These are phyloP conservation scores for Anthracocystis setariae DNA, from an alignment of 1,284 basidiomycete species.

Conservation along the genomic window DNA sequence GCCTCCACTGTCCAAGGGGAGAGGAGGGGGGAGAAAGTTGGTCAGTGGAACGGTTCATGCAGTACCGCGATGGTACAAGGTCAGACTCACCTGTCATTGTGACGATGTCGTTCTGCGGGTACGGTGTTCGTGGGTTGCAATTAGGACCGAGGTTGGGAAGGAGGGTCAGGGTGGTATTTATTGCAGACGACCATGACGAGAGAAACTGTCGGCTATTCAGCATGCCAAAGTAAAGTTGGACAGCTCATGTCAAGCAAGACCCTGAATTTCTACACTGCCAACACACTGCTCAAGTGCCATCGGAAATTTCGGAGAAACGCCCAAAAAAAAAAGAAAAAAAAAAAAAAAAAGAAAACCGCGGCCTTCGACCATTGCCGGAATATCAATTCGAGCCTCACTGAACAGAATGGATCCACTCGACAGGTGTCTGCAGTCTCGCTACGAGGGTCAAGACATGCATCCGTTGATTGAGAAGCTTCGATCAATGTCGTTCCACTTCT, in stretches of 20 bases:
- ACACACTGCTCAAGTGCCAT: slow-evolving; percentile 12
- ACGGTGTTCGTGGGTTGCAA: not conserved
- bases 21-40: not conserved
- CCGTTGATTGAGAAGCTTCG: slow-evolving; percentile 27
- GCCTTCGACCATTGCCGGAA: too few species aligned
- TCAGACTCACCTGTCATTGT: slow-evolving; percentile 27
- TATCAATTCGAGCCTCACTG: too few species aligned
- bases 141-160: too few species aligned
- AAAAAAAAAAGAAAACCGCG: too few species aligned
- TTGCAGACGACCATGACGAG: not conserved
- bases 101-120: not conserved
- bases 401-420: too few species aligned
- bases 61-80: too few species aligned
- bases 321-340: too few species aligned
- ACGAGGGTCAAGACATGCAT: too few species aligned
- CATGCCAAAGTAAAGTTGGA: not conserved
- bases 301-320: slow-evolving; percentile 26
- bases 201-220: not conserved
- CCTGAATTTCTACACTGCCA: too few species aligned
- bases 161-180: not conserved
- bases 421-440: too few species aligned
- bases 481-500: slow-evolving; percentile 46
- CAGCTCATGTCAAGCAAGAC: not conserved
- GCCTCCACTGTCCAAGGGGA: not conserved
- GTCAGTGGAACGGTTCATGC: too few species aligned